Conservation (phyloP, 371 early-diverging fungal species). For the Mucor irregularis region DNA sequence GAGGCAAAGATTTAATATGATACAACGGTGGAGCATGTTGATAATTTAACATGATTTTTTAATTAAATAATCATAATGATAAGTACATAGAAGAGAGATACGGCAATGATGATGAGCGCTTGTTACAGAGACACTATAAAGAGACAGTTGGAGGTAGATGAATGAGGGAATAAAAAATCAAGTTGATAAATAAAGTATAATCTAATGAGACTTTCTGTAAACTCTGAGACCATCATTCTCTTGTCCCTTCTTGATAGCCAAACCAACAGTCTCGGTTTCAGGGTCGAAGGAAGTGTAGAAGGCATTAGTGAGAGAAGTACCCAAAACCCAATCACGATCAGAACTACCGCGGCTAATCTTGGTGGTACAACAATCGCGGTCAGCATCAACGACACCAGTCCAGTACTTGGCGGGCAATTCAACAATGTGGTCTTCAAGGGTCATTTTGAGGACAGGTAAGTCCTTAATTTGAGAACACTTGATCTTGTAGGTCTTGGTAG, state of each 20-base stretch:
- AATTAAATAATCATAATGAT: no score
- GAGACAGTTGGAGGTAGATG: not conserved
- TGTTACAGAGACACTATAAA: no score
- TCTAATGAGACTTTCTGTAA: conserved; percentile 33
- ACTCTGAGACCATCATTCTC: conserved; percentile 35
- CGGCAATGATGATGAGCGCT: no score
- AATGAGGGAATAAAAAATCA: not conserved
- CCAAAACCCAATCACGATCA: conserved; percentile 46
- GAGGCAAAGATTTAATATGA: no score
- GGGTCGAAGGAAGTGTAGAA: conserved; percentile 48
- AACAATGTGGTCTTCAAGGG: conserved; percentile 38
- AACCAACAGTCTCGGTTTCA: conserved; percentile 38
- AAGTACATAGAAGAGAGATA: no score
- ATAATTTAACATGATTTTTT: no score
- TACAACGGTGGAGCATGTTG: no score
- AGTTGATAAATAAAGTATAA: not conserved
- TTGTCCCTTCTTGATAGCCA: conserved; percentile 43
- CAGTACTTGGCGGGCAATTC: conserved; percentile 44
- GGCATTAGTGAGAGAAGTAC: conserved; percentile 41
- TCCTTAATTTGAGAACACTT: conserved; percentile 37
- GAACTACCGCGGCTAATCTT: conserved; percentile 39
- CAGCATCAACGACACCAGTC: conserved; percentile 33
- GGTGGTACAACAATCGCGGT: conserved; percentile 40
- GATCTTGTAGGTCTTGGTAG: conserved; percentile 32
- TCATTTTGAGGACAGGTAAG: conserved; percentile 39